Evolutionary conservation across 2,329 filamentous ascomycete species (phyloP).

Genomic region (Orbilia blumenaviensis): DNA sequence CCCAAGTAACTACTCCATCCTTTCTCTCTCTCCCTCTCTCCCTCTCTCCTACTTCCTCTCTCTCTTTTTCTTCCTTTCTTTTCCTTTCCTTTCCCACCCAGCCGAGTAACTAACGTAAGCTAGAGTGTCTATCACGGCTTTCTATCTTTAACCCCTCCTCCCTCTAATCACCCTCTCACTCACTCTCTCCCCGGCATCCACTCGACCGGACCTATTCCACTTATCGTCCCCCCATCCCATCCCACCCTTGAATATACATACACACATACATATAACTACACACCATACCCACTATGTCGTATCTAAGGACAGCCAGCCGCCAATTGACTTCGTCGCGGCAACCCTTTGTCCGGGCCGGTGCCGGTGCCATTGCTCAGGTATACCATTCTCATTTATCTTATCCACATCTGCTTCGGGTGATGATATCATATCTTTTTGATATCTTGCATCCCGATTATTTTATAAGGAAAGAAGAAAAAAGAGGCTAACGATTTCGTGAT

Average conservation of each 20-base stretch:
- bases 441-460: neutral
- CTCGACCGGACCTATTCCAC: slow-evolving; percentile 6
- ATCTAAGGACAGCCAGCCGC: slow-evolving; percentile 40
- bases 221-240: neutral
- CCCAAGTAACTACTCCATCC: neutral
- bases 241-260: slow-evolving; percentile 3
- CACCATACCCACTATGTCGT: slow-evolving; percentile 44
- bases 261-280: too few relatives aligned
- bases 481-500: slow-evolving; percentile 4
- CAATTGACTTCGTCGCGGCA: slow-evolving; percentile 52
- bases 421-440: neutral
- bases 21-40: slow-evolving; percentile 8
- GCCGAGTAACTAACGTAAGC: neutral
- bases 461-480: neutral
- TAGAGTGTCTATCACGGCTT: neutral
- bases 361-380: slow-evolving; percentile 45
- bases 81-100: neutral
- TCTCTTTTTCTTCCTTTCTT: neutral
- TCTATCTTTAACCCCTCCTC: neutral
- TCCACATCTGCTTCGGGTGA: neutral
- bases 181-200: slow-evolving; percentile 6
- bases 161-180: neutral
- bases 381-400: neutral
- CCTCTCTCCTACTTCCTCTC: neutral
- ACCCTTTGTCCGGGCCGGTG: slow-evolving; percentile 45